Evolutionary conservation across 345 rosid genomes (phyloP).

Genomic region (Syzygium grande): DNA sequence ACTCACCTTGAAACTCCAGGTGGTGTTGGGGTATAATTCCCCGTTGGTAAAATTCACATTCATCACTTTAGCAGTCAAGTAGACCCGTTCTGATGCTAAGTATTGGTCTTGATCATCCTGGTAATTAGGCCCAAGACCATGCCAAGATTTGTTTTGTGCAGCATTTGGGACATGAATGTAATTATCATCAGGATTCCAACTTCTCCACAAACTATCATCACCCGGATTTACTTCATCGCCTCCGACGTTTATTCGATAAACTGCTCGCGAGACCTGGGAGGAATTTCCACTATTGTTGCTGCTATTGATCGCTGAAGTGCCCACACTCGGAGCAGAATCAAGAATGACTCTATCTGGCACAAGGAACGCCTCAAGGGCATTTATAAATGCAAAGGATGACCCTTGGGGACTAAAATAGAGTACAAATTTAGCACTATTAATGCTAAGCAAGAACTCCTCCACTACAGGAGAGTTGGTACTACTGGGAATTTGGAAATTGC

Average conservation of each 20-base stretch:
- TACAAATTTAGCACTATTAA: constrained; percentile 3
- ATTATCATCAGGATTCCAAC: constrained; percentile 36
- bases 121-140: fast-evolving
- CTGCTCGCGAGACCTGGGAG: constrained; percentile 15
- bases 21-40: constrained; percentile 3
- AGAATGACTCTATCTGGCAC: constrained; percentile 18
- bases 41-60: not conserved
- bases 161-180: not conserved
- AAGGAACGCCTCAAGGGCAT: constrained; percentile 57
- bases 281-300: constrained; percentile 1
- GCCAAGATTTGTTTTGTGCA: not conserved
- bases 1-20: constrained; percentile 40
- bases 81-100: constrained; percentile 23
- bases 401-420: constrained; percentile 28
- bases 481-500: constrained; percentile 10
- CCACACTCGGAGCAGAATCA: constrained; percentile 1
- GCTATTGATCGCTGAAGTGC: not conserved
- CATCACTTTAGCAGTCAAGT: constrained; percentile 32
- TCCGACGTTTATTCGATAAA: constrained; percentile 42
- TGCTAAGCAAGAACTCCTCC: constrained; percentile 39
- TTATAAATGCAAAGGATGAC: constrained; percentile 43
- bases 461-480: constrained; percentile 4
- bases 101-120: not conserved
- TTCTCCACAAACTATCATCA: constrained; percentile 27
- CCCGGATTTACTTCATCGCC: constrained; percentile 18